These are phyloP conservation scores for Xylona heveae DNA, from an alignment of 495 filamentous ascomycete species.

Conservation along the genomic window DNA sequence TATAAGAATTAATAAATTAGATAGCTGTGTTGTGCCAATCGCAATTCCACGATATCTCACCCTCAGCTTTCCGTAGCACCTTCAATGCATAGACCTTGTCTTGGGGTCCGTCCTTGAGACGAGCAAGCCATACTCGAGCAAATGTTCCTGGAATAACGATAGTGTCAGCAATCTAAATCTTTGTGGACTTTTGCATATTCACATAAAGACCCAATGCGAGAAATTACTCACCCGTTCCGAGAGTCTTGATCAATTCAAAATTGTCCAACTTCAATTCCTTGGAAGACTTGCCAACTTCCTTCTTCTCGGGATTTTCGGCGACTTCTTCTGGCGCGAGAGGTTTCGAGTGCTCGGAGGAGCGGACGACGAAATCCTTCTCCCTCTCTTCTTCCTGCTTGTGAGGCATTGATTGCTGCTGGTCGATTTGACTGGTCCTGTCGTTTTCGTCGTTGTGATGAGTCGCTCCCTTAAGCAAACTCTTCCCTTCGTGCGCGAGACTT, in stretches of 20 bases:
- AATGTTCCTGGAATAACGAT: constrained; percentile 52
- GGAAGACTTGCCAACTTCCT: constrained; percentile 33
- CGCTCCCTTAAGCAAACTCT: too few relatives aligned
- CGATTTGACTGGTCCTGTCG: too few relatives aligned
- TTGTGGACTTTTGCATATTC: constrained; percentile 2
- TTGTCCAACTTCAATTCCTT: constrained; percentile 40
- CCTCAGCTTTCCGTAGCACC: constrained; percentile 74
- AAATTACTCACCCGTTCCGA: constrained; percentile 53
- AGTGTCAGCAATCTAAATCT: constrained; percentile 14
- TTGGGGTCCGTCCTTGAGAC: constrained; percentile 31
- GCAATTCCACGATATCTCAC: constrained; percentile 16
- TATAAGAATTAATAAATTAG: constrained; percentile 15
- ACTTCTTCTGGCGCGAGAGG: constrained; percentile 19
- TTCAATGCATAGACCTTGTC: constrained; percentile 81
- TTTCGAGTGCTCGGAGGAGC: neutral
- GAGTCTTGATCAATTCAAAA: constrained; percentile 69
- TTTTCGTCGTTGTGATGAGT: too few relatives aligned
- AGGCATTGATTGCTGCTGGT: neutral
- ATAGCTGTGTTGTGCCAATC: too few relatives aligned
- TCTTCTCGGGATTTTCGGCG: constrained; percentile 28
- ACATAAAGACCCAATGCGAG: constrained; percentile 3
- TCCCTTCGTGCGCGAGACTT: too few relatives aligned
- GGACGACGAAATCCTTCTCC: constrained; percentile 3
- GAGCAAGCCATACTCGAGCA: constrained; percentile 79
- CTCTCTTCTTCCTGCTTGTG: constrained; percentile 15